phyloP scores from a whole-genome alignment of 225 moss, liverwort and hornwort species.

The Polytrichum commune region DNA sequence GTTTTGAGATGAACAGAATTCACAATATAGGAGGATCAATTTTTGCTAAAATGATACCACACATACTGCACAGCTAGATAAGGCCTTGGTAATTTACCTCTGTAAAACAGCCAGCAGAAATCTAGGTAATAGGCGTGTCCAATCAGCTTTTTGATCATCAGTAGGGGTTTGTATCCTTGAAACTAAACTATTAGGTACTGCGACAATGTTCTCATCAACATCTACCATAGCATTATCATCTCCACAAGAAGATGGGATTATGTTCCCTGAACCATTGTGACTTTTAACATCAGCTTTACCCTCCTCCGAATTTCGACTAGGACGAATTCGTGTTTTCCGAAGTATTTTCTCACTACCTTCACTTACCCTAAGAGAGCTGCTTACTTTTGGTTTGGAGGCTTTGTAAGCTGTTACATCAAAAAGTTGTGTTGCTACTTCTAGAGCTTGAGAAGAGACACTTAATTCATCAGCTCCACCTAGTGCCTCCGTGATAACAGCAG shows the following conservation, averaged over 20 bases:
- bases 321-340: not conserved
- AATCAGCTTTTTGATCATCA: not conserved
- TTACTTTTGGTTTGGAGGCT: constrained; percentile 37
- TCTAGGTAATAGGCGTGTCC: constrained; percentile 1
- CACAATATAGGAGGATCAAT: too few species aligned
- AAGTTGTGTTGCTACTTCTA: constrained; percentile 46
- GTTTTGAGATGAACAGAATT: too few species aligned
- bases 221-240: too few species aligned
- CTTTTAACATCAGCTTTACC: too few species aligned
- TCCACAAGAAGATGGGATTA: too few species aligned
- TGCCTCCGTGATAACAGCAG: constrained; percentile 69
- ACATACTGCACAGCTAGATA: not conserved
- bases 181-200: too few species aligned
- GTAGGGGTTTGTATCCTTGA: too few species aligned
- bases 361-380: constrained; percentile 38
- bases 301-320: too few species aligned
- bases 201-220: too few species aligned
- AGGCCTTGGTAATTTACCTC: not conserved
- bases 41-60: too few species aligned
- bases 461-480: constrained; percentile 43
- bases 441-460: constrained; percentile 60
- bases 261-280: too few species aligned
- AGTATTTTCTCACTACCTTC: not conserved
- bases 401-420: constrained; percentile 38
- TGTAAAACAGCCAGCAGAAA: constrained; percentile 3